Evolutionary conservation across 345 rosid genomes (phyloP), one percentile per base, ranked within the genome.

Genomic region (Murraya paniculata): DNA sequence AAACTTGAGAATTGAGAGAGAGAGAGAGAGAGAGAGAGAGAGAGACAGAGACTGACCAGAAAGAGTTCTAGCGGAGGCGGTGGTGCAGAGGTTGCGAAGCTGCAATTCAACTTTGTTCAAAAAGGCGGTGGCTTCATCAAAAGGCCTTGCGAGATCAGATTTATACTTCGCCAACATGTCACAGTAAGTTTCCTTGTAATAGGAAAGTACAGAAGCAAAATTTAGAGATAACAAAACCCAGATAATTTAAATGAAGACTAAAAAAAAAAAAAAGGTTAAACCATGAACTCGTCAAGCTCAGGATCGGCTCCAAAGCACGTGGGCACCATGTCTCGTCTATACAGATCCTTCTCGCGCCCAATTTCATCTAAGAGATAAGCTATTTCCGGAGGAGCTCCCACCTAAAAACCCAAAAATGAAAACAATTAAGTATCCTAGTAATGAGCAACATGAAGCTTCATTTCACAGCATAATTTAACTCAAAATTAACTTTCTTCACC

Each of bases 231-330:
- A 24, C 27, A 38, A 57, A 28, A 55, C n/a, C 7, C 39, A 2
- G 50, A 45, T 45, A 13, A 2, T 45, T 45, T 45, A 45, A 11
- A 9, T 45, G 50, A 45, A 45, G 30, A 69, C 1, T 4, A 18
- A 9, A 71, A 64, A 16, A 9, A 7, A 9, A 28, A 30, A 22
- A 2, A 64, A 36, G 1, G 57, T 19, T 16, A n/a, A 58, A 96
- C 99, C 98, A 96, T 94, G 88, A 96, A 96, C 83, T 92, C 91
- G 81, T 96, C 99, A 76, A 96, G 99, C 89, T 94, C 97, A 76
- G 94, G 99, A 88, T 96, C 98, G 68, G 90, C 89, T 76, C 94
- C 98, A 2, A 84, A 79, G 88, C 79, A 86, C 7, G 84, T 79
- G 6, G 89, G 75, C 76, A 66, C 80, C 45, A 77, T 80, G 56